Conservation (phyloP, 1,284 basidiomycete species). For the Cryptococcus amylolentus region DNA sequence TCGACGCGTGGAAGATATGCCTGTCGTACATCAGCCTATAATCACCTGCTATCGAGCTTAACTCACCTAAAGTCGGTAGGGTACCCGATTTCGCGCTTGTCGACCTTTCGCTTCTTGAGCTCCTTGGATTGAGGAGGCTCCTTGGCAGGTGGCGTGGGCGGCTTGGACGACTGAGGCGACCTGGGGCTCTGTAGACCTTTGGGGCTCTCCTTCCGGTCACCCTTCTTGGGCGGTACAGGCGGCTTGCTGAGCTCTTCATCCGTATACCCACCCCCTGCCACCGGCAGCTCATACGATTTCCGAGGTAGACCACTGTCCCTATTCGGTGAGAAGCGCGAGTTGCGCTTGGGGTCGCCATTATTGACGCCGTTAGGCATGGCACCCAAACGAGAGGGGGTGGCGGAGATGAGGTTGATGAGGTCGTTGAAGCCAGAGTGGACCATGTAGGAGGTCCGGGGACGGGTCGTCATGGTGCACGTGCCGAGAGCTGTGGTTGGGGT, state of each 20-base stretch:
- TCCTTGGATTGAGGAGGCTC: constrained; percentile 18
- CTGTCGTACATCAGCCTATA: constrained; percentile 49
- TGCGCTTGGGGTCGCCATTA: too few relatives aligned
- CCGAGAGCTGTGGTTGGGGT: too few relatives aligned
- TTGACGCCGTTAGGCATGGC: too few relatives aligned
- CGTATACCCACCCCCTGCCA: constrained; percentile 2
- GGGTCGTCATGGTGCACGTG: constrained; percentile 11
- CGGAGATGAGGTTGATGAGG: constrained; percentile 68
- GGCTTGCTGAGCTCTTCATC: not conserved
- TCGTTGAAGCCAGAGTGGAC: constrained; percentile 69
- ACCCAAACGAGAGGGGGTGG: constrained; percentile 46
- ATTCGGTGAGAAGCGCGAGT: too few relatives aligned
- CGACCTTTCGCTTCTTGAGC: constrained; percentile 60
- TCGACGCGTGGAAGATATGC: constrained; percentile 89
- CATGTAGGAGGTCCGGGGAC: constrained; percentile 15
- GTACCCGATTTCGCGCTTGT: constrained; percentile 79
- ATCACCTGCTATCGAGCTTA: not conserved
- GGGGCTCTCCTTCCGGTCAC: not conserved
- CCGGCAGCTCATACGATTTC: not conserved
- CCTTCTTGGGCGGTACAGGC: not conserved
- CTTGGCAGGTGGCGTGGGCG: not conserved
- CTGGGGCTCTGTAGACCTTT: not conserved
- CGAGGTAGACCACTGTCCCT: too few relatives aligned
- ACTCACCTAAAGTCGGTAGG: constrained; percentile 81
- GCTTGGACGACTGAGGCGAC: too few relatives aligned